Base-by-base conservation (phyloP, 306 rosid species). In the Trifolium dubium region DNA sequence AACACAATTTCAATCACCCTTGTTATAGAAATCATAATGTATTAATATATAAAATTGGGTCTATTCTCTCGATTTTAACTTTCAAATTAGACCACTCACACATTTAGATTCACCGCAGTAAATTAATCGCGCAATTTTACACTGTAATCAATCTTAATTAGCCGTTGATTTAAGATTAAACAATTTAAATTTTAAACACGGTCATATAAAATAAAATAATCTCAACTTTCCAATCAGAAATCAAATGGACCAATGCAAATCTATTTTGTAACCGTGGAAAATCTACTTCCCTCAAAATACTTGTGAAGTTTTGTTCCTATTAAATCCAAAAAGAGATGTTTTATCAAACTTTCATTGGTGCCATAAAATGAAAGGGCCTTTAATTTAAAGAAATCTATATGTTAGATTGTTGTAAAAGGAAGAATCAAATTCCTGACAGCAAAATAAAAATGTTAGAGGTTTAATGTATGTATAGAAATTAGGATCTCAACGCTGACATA, bases 381-480 rank as follows among this genome's bases (percentile, higher is more conserved):
- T 28, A 64, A 39, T 39, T 59, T 34, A 64, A 47, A 55, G 73
- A 77, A 76, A 77, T 77, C 35, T 78, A 2, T 78, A 2, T 1
- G 19, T 64, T 50, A 74, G 72, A 72, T 76, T 4, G 62, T 67
- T 12, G 15, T 39, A 53, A 79, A 19, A 71, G 70, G 76, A 72
- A 77, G 85, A 80, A 83, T 79, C 75, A 62, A 78, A 82, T 84
- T 86, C 84, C 35, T 73, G 64, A 40, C 3, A 72, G 62, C 58
- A 49, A 71, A 77, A 67, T 15, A 5, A 44, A 69, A 64, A 72
- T 54, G 44, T 9, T 23, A 23, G 43, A 10, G 70, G 81, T 41
- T 40, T 40, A 76, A 83, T 46, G 82, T 18, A 53, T 69, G 56
- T 32, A 14, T 64, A 64, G 17, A 41, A 65, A 65, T 11, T 82